Evolutionary conservation across 495 filamentous ascomycete species (phyloP).

Genomic region (Hypoxylon cercidicola): DNA sequence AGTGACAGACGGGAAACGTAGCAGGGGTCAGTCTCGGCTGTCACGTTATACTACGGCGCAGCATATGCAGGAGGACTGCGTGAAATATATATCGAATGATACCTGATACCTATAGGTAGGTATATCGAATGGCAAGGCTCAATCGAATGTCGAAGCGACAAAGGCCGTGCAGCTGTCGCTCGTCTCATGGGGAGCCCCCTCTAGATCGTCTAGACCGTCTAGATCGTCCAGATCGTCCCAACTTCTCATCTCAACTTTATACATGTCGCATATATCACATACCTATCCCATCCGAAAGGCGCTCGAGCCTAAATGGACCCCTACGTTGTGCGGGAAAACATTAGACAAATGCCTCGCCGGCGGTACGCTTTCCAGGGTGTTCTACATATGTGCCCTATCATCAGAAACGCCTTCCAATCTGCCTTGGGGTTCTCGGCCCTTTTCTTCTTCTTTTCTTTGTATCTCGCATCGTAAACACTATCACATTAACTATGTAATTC

Average conservation of each 20-base stretch:
- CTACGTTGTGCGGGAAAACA: neutral
- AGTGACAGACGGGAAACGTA: too few relatives aligned
- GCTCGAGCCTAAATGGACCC: neutral
- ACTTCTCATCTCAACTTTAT: too few relatives aligned
- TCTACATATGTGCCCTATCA: neutral
- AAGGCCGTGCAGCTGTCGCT: neutral
- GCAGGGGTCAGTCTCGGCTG: slow-evolving; percentile 8
- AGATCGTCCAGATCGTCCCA: too few relatives aligned
- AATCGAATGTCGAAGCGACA: neutral
- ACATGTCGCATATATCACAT: neutral
- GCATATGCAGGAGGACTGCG: slow-evolving; percentile 2
- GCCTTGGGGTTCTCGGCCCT: slow-evolving; percentile 11
- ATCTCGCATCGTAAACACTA: neutral
- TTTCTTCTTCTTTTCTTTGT: neutral
- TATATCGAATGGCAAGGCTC: neutral
- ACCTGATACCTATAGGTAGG: neutral
- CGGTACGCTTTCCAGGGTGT: neutral
- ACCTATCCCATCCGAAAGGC: slow-evolving; percentile 2
- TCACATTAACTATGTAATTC: too few relatives aligned
- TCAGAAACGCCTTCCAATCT: slow-evolving; percentile 13
- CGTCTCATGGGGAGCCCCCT: neutral
- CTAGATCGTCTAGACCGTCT: neutral
- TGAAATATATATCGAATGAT: neutral
- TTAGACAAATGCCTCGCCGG: neutral
- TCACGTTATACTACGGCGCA: slow-evolving; percentile 2